Base-by-base conservation (phyloP, 139 green algal genomes). In the Chlorella sp. region DNA sequence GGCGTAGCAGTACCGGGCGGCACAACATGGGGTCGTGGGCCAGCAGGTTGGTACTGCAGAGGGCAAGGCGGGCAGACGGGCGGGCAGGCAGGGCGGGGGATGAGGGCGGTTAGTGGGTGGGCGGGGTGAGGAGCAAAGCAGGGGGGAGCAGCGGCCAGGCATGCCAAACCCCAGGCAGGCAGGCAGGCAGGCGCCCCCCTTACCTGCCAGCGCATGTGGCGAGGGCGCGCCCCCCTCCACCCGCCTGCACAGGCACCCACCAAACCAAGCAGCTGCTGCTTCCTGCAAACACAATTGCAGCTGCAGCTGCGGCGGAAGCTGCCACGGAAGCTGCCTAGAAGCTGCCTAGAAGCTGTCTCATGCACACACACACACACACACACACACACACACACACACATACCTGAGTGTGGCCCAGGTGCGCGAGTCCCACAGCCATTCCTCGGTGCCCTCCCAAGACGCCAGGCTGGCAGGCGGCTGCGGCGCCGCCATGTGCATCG, bases 11-110 rank as follows among this genome's bases (percentile, higher is more conserved):
- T 66, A 92, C 42, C 4, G 69, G 34, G 36, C 89, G 83, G 85
- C 87, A 90, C 28, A 53, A 66, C 69, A 92, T 42, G 22, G 87
- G 69, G 48, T 92, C 89, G 37, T 92, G 89, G 7, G 53, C 61
- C 48, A 90, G 48, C 69, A 92, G 82, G 73, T 69, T 64, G 68
- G 39, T 16, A 30, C 84, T 88, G 84, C 84, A 81, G n/a, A 53
- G 3, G 32, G 15, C 14, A 28, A 73, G 66, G 24, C 22, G 66
- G 5, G 24, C 22, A 14, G 66, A 3, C 22, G 66, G 24, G 66
- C 66, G 26, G 26, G 66, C 66, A 73, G 26, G 66, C 66, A 15
- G 26, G 66, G 3, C 12, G 18, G 48, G 24, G 19, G 26, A 26
- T 19, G 24, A 14, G 78, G 14, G 26, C 18, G 78, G 36, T 64